Evolutionary conservation across 2,329 filamentous ascomycete genomes (phyloP).

Genomic region (Diaporthe aspalathi): DNA sequence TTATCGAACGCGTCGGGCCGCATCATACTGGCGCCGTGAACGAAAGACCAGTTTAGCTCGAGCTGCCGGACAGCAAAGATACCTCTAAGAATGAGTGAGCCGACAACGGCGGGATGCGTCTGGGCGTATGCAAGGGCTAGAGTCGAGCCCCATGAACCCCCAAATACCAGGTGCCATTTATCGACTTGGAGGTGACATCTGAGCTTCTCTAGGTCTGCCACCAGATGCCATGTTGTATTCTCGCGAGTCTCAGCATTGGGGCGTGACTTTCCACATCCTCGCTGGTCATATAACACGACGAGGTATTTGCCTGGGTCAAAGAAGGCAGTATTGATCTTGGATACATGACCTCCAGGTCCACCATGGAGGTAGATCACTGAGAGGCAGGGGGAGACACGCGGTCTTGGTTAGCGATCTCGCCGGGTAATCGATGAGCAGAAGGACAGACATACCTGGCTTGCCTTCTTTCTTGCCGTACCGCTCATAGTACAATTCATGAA

Average conservation of each 20-base stretch:
- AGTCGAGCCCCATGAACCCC: conserved; percentile 60
- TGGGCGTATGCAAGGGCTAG: conserved; percentile 58
- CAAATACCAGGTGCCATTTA: conserved; percentile 59
- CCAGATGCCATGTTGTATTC: conserved; percentile 58
- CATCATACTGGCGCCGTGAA: conserved; percentile 42
- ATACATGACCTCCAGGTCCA: conserved; percentile 52
- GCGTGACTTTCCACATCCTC: conserved; percentile 56
- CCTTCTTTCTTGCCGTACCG: conserved; percentile 19
- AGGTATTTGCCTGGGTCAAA: conserved; percentile 58
- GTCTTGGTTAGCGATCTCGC: background rate
- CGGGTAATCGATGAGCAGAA: too few relatives aligned
- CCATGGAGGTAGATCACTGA: conserved; percentile 51
- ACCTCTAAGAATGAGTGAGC: conserved; percentile 55
- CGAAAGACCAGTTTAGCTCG: conserved; percentile 48
- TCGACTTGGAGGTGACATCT: conserved; percentile 53
- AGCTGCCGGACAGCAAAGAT: conserved; percentile 52
- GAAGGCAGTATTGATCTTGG: conserved; percentile 51
- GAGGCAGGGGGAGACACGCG: background rate
- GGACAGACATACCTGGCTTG: background rate
- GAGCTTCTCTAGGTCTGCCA: conserved; percentile 58
- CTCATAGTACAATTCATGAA: conserved; percentile 8
- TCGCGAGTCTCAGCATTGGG: conserved; percentile 54
- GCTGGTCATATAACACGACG: conserved; percentile 59
- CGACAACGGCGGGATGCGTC: conserved; percentile 51
- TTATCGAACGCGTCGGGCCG: conserved; percentile 6